phyloP scores from a whole-genome alignment of 2,329 filamentous ascomycete species.

The Teratosphaeria pseudoeucalypti region DNA sequence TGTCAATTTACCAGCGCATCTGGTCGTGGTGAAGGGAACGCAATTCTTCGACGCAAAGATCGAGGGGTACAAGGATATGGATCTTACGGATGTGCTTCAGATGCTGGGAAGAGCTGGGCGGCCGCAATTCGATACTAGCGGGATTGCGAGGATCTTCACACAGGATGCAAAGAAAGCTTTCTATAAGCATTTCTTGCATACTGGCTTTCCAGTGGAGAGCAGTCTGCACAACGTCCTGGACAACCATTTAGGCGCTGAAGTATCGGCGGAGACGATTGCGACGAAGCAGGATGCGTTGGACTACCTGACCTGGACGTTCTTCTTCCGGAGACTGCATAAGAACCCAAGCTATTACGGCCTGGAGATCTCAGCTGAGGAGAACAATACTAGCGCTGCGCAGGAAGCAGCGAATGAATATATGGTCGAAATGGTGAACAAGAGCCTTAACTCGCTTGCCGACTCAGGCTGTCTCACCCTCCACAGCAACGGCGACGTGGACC shows the following conservation, averaged over 20 bases:
- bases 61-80: conserved; percentile 97
- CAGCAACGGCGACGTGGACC: conserved; percentile 78
- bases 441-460: conserved; percentile 67
- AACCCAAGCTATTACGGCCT: conserved; percentile 97
- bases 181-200: conserved; percentile 98
- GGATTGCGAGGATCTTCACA: conserved; percentile 94
- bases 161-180: conserved; percentile 97
- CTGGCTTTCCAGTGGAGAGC: conserved; percentile 93
- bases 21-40: conserved; percentile 95
- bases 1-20: conserved; percentile 90
- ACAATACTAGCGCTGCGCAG: conserved; percentile 78
- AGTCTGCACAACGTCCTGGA: conserved; percentile 92
- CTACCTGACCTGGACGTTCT: conserved; percentile 98
- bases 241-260: conserved; percentile 91
- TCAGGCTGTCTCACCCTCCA: conserved; percentile 77
- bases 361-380: conserved; percentile 83
- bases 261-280: conserved; percentile 82
- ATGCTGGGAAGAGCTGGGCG: conserved; percentile 94
- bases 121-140: conserved; percentile 91
- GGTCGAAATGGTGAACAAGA: conserved; percentile 82
- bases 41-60: conserved; percentile 98
- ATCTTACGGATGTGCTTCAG: conserved; percentile 91
- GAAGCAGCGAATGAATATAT: conserved; percentile 87
- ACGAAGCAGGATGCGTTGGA: conserved; percentile 96
- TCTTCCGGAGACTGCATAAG: conserved; percentile 94